These are phyloP conservation scores for Cucurbita moschata DNA, from an alignment of 306 rosid genomes.

Conservation along the genomic window DNA sequence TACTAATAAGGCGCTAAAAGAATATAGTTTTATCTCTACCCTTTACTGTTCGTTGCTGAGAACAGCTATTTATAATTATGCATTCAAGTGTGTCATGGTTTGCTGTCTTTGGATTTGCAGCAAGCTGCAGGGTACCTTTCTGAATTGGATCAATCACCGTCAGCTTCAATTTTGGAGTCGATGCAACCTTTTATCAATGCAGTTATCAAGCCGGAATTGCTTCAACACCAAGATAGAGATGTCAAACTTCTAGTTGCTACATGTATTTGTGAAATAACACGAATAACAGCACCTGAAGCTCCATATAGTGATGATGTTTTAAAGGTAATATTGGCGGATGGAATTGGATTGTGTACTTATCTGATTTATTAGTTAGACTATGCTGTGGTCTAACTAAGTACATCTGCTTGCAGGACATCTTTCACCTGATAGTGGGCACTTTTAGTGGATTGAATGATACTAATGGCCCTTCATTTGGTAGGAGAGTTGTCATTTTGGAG, in stretches of 20 bases:
- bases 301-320: constrained; percentile 84
- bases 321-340: constrained; percentile 38
- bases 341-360: constrained; percentile 5
- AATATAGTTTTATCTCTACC: background rate
- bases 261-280: constrained; percentile 87
- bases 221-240: constrained; percentile 89
- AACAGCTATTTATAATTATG: background rate
- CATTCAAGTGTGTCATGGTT: background rate
- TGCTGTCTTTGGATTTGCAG: constrained; percentile 36
- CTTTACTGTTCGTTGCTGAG: background rate
- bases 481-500: constrained; percentile 95
- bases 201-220: constrained; percentile 70
- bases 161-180: constrained; percentile 51
- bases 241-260: constrained; percentile 95
- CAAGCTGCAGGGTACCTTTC: constrained; percentile 78
- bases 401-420: constrained; percentile 60
- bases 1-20: background rate
- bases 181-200: constrained; percentile 77
- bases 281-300: constrained; percentile 97
- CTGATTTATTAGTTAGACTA: constrained; percentile 6
- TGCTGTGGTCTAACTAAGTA: constrained; percentile 17
- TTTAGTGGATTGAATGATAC: constrained; percentile 82
- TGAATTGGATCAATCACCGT: constrained; percentile 88
- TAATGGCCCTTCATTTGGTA: constrained; percentile 82
- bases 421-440: constrained; percentile 75